These are phyloP conservation scores for Haplosporangium gracile DNA, from an alignment of 192 early-diverging fungal species.

Conservation along the genomic window DNA sequence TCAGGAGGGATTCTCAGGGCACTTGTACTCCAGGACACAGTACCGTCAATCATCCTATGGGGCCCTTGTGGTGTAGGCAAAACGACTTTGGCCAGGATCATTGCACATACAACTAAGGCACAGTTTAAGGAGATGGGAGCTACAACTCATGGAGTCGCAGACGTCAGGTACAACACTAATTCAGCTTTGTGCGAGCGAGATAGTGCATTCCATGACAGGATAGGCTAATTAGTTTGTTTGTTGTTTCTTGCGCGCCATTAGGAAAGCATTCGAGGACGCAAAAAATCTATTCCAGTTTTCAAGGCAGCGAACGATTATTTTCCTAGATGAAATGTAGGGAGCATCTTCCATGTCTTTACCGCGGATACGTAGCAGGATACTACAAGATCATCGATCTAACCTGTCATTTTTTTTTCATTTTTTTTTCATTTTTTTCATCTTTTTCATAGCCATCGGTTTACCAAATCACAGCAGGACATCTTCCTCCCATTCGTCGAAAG, in stretches of 20 bases:
- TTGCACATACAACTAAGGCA: conserved; percentile 62
- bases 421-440: not conserved
- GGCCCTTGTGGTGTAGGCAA: conserved; percentile 57
- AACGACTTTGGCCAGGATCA: conserved; percentile 59
- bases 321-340: conserved; percentile 84
- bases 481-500: conserved; percentile 86
- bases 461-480: conserved; percentile 89
- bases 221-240: not conserved
- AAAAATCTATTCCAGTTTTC: conserved; percentile 66
- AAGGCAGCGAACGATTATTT: conserved; percentile 77
- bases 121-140: conserved; percentile 66
- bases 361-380: not conserved
- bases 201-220: not conserved
- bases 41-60: conserved; percentile 89
- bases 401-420: not conserved
- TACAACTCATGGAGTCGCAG: conserved; percentile 67
- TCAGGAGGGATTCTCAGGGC: conserved; percentile 70
- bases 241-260: not conserved
- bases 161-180: conserved; percentile 56
- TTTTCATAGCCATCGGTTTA: conserved; percentile 79
- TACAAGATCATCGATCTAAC: not conserved
- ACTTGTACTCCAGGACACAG: conserved; percentile 74
- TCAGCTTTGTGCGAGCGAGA: not conserved
- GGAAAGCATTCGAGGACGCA: conserved; percentile 80
- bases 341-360: not conserved